Conservation (phyloP, 768 basidiomycete species). For the Termitomyces sp. region DNA sequence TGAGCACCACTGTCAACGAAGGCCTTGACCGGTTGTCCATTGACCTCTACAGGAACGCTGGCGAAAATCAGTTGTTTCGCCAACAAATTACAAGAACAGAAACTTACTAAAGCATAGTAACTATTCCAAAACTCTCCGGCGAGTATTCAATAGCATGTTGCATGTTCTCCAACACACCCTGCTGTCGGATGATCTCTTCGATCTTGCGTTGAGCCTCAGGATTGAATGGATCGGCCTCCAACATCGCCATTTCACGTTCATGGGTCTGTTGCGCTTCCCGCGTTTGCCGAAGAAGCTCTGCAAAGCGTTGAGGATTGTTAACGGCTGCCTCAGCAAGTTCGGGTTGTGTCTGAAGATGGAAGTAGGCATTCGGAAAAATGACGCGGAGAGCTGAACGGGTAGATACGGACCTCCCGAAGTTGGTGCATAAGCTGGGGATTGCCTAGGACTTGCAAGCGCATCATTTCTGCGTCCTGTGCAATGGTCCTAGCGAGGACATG, state of each 20-base stretch:
- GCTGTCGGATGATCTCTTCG: conserved; percentile 87
- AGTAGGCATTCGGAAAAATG: background rate
- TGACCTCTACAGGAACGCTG: conserved; percentile 90
- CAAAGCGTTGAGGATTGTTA: conserved; percentile 68
- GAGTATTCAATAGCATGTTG: conserved; percentile 91
- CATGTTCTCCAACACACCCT: conserved; percentile 89
- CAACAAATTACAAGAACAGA: background rate
- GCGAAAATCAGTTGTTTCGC: background rate
- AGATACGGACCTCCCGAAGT: conserved; percentile 52
- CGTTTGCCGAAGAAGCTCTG: conserved; percentile 61
- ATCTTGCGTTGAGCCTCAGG: conserved; percentile 90
- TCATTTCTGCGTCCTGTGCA: conserved; percentile 86
- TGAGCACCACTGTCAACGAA: conserved; percentile 99
- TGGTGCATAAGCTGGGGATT: conserved; percentile 77
- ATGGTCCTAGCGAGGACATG: conserved; percentile 40
- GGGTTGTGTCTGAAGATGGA: conserved; percentile 59
- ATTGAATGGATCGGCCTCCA: conserved; percentile 89
- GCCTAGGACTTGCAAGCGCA: conserved; percentile 83
- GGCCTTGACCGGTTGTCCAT: conserved; percentile 84
- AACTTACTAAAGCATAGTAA: conserved; percentile 94
- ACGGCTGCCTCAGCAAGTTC: conserved; percentile 73
- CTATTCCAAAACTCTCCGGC: conserved; percentile 90
- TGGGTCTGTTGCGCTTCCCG: conserved; percentile 50
- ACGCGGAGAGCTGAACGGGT: background rate
- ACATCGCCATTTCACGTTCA: conserved; percentile 55